phyloP scores from a whole-genome alignment of 176 grass and related monocot species.

The Hsuehochloa calcarea region DNA sequence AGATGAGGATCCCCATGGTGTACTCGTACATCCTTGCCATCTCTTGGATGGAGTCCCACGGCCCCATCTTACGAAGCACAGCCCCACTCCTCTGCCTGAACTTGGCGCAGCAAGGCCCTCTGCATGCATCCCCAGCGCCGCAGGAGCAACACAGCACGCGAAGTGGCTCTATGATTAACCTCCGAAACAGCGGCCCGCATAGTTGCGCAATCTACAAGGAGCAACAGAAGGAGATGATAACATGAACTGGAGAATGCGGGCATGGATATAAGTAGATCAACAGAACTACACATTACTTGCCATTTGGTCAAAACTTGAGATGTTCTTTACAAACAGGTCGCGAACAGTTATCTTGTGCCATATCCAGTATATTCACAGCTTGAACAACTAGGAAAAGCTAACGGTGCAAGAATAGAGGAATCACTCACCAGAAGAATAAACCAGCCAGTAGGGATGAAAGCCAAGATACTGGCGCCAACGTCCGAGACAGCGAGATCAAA shows the following conservation, averaged over 20 bases:
- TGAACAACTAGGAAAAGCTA: background rate
- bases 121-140: slow-evolving; percentile 26
- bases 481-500: slow-evolving; percentile 40
- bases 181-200: slow-evolving; percentile 27
- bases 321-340: background rate
- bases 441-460: slow-evolving; percentile 76
- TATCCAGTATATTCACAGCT: background rate
- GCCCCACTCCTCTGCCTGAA: slow-evolving; percentile 49
- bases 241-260: background rate
- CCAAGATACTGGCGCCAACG: slow-evolving; percentile 53
- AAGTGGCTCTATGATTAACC: slow-evolving; percentile 37
- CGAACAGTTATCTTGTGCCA: background rate
- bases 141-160: slow-evolving; percentile 22
- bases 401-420: background rate
- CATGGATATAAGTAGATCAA: background rate
- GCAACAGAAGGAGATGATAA: background rate
- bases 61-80: slow-evolving; percentile 42
- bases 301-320: background rate
- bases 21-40: slow-evolving; percentile 71
- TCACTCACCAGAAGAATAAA: slow-evolving; percentile 62
- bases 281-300: background rate
- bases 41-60: slow-evolving; percentile 65
- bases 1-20: slow-evolving; percentile 62
- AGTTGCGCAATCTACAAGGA: slow-evolving; percentile 39
- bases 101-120: slow-evolving; percentile 43